Percentiles rank a stretch among this genome's conserved stretches.
Evolutionary conservation across 2,329 filamentous ascomycete genomes (phyloP).

Genomic region (Atkinsonella hypoxylon): DNA sequence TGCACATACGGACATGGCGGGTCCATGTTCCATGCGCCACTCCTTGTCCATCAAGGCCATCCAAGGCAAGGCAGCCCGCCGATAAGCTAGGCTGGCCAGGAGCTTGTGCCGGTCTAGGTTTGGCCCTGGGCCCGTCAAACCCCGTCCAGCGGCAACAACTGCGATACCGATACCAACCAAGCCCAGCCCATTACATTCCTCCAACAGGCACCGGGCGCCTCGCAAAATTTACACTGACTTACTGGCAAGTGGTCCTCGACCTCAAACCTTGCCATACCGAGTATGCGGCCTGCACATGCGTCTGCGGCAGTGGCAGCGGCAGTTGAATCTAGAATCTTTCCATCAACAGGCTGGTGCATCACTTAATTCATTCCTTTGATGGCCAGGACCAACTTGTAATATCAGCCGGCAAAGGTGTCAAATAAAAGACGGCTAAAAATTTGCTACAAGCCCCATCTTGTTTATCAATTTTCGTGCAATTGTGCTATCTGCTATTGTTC

Average conservation of each 20-base stretch:
- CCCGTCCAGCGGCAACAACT: background rate
- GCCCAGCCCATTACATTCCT: background rate
- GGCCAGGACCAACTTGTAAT: background rate
- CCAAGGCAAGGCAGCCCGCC: background rate
- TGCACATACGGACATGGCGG: background rate
- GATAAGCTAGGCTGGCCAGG: constrained; percentile 1
- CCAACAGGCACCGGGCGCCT: too few species aligned
- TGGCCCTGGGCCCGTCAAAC: background rate
- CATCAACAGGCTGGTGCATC: background rate
- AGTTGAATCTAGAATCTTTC: background rate
- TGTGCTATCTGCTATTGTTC: background rate
- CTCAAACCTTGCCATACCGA: too few species aligned
- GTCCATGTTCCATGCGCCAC: background rate
- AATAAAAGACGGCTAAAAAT: background rate
- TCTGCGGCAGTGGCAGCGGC: too few species aligned
- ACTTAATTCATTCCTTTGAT: background rate
- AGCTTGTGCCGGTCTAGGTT: background rate
- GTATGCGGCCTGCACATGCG: too few species aligned
- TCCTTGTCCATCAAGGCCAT: background rate
- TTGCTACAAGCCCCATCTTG: background rate
- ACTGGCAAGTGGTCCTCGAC: too few species aligned
- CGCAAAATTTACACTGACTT: too few species aligned
- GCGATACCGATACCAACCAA: background rate
- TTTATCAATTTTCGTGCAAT: background rate
- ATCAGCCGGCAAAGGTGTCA: background rate